phyloP scores from a whole-genome alignment of 257 asterid genomes.

The Primulina tabacum region DNA sequence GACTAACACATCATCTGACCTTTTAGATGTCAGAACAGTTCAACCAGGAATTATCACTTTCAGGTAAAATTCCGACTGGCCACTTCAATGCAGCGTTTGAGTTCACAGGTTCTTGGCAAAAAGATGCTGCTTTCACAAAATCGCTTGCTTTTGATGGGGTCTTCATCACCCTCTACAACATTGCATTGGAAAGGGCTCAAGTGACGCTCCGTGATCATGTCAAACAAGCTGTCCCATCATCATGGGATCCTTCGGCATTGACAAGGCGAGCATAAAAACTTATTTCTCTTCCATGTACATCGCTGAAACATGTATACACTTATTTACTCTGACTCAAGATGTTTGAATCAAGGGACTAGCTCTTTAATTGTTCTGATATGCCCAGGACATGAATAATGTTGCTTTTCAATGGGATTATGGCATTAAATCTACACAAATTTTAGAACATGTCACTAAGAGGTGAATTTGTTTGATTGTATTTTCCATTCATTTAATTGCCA shows the following conservation, averaged over 20 bases:
- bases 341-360: not conserved
- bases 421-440: not conserved
- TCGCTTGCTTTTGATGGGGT: constrained; percentile 80
- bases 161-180: constrained; percentile 59
- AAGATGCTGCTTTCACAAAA: constrained; percentile 79
- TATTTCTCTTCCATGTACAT: not conserved
- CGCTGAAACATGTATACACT: not conserved
- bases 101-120: constrained; percentile 75
- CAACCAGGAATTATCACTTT: constrained; percentile 76
- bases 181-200: constrained; percentile 74
- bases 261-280: constrained; percentile 47
- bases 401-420: not conserved
- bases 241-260: constrained; percentile 83
- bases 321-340: not conserved
- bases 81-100: constrained; percentile 83
- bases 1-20: constrained; percentile 13
- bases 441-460: constrained; percentile 8
- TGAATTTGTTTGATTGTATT: not conserved
- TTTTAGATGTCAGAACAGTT: constrained; percentile 83
- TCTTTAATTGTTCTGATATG: not conserved
- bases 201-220: constrained; percentile 53
- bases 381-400: not conserved
- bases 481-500: constrained; percentile 11
- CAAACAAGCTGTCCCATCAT: constrained; percentile 70
- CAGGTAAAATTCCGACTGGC: constrained; percentile 77